Evolutionary conservation across 148 eudicot species (phyloP).

Genomic region (Agrostemma githago): DNA sequence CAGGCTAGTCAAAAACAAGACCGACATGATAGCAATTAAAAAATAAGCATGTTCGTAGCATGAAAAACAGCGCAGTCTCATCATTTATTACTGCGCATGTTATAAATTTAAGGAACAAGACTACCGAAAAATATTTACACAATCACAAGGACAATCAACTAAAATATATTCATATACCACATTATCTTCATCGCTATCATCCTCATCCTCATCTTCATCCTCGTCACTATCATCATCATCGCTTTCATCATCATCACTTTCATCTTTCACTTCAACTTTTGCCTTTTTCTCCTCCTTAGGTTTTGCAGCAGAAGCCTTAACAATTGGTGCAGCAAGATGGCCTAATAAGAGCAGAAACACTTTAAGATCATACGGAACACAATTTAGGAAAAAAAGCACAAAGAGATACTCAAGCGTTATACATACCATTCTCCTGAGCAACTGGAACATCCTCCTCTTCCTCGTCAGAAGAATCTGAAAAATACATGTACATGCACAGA

Average conservation of each 20-base stretch:
- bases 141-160: neutral
- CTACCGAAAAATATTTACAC: neutral
- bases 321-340: slow-evolving; percentile 20
- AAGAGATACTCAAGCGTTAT: neutral
- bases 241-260: slow-evolving; percentile 28
- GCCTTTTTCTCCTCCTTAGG: slow-evolving; percentile 33
- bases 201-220: slow-evolving; percentile 35
- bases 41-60: neutral
- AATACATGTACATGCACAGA: neutral
- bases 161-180: neutral
- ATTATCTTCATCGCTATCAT: slow-evolving; percentile 23
- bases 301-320: slow-evolving; percentile 26
- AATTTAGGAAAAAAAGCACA: neutral
- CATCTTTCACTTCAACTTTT: slow-evolving; percentile 30
- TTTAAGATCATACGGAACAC: neutral
- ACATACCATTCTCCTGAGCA: slow-evolving; percentile 34
- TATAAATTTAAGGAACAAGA: too few species aligned
- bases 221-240: neutral
- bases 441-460: slow-evolving; percentile 30
- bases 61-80: neutral
- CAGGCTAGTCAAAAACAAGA: slow-evolving; percentile 4
- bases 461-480: slow-evolving; percentile 27
- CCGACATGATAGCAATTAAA: neutral
- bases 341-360: slow-evolving; percentile 20
- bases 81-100: neutral